A percentile compares a stretch with the other conserved stretches of the same genome.
Evolutionary conservation across 495 filamentous ascomycete genomes (phyloP).

Genomic region (Monascus purpureus): DNA sequence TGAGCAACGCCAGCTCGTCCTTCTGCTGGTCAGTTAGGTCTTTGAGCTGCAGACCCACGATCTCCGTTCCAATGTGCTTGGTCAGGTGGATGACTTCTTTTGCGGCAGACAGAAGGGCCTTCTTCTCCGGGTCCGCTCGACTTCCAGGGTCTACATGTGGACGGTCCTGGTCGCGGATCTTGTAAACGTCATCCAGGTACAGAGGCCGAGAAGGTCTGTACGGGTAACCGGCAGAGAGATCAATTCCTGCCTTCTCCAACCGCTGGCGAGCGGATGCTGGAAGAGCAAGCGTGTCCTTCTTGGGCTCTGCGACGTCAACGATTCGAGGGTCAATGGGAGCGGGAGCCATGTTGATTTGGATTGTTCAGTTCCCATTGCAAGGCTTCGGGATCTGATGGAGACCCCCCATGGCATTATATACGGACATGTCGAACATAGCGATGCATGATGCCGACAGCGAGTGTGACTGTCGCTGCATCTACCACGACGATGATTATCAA

Average conservation of each 20-base stretch:
- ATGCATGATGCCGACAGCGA: too few relatives aligned
- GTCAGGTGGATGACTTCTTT: constrained; percentile 54
- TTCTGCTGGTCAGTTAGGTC: constrained; percentile 52
- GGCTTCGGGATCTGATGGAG: too few relatives aligned
- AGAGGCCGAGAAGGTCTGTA: constrained; percentile 51
- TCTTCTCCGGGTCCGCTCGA: constrained; percentile 54
- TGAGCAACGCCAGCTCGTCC: constrained; percentile 57
- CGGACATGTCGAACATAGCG: too few relatives aligned
- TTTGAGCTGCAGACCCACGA: constrained; percentile 54
- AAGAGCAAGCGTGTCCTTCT: constrained; percentile 47
- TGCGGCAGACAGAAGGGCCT: constrained; percentile 46
- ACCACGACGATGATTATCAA: too few relatives aligned
- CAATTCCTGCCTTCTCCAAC: constrained; percentile 48
- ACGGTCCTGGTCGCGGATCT: constrained; percentile 45
- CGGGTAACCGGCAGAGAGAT: constrained; percentile 51
- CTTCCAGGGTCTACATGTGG: constrained; percentile 45
- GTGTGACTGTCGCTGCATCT: too few relatives aligned
- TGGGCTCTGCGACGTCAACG: constrained; percentile 41
- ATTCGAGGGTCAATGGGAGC: constrained; percentile 45
- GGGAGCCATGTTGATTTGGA: constrained; percentile 19
- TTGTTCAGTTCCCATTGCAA: too few relatives aligned
- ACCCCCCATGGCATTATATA: too few relatives aligned
- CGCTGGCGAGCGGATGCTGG: constrained; percentile 38
- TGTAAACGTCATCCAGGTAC: constrained; percentile 51
- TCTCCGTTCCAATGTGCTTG: constrained; percentile 55